Evolutionary conservation across 1,284 basidiomycete species (phyloP), one percentile per base, ranked within the genome.

Genomic region (Ceratobasidium sp.): DNA sequence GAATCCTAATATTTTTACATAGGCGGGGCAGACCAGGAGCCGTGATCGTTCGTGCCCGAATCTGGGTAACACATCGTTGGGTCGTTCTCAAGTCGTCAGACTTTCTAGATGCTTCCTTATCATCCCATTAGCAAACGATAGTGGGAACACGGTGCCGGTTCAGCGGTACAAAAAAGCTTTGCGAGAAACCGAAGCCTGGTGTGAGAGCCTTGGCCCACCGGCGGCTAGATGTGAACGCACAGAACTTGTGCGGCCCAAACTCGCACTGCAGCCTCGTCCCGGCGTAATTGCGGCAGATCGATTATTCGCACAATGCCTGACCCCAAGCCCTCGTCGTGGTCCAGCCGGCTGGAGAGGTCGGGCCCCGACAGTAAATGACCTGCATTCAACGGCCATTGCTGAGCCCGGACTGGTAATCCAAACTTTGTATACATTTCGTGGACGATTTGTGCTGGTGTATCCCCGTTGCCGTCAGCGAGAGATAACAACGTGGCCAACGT

Each of bases 1-100:
- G 71, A 56, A 64, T 74, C 71, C 61, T 61, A 71, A 71, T 71
- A 74, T n/a, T 71, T 61, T 46, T 71, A 71, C 68, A 71, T 61
- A 61, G 71, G 51, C 71, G 59, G 61, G 61, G 59, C 1, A 25
- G n/a, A n/a, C 15, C 19, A 25, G 64, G 59, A 64, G 71, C 25
- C 59, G 34, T 74, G 71, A 74, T 74, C 71, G 59, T 54, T 17
- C 34, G 46, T 51, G 40, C 61, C 61, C 71, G 46, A 74, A 74
- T 64, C 43, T 46, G 59, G 71, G 71, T n/a, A 43, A 74, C 61
- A 65, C 71, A 54, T 65, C 49, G 52, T 34, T 74, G 70, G 71
- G 22, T 74, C 71, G 13, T 74, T 51, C 49, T 40, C 59, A 49
- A 64, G 46, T n/a, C 37, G 22, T 17, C 34, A 40, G 32, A 54